Conservation (phyloP, 2,329 filamentous ascomycete species). For the Alternaria rosae region DNA sequence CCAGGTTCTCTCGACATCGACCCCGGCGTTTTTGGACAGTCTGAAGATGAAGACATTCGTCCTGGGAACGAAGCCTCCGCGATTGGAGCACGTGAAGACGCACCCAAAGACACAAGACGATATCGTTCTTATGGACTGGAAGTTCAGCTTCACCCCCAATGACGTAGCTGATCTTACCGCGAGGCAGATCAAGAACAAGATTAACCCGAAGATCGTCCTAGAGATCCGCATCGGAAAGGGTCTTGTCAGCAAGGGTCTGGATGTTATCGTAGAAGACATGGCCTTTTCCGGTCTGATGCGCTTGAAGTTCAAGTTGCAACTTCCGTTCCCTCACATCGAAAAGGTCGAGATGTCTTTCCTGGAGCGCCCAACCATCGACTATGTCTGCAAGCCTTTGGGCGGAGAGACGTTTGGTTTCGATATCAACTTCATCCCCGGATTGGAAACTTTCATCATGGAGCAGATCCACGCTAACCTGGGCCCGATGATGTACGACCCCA, state of each 20-base stretch:
- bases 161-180: constrained; percentile 91
- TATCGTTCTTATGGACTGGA: constrained; percentile 98
- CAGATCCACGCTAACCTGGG: constrained; percentile 93
- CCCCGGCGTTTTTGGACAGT: constrained; percentile 91
- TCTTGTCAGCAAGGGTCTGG: constrained; percentile 94
- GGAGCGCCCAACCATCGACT: constrained; percentile 87
- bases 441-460: constrained; percentile 92
- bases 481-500: constrained; percentile 98
- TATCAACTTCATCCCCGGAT: constrained; percentile 97
- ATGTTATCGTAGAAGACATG: constrained; percentile 98
- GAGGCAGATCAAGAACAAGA: constrained; percentile 89
- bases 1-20: constrained; percentile 91
- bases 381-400: constrained; percentile 96
- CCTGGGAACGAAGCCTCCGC: constrained; percentile 91
- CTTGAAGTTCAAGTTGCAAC: constrained; percentile 95
- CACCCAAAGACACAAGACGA: constrained; percentile 96
- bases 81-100: constrained; percentile 97
- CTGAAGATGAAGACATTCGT: constrained; percentile 93
- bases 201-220: constrained; percentile 95
- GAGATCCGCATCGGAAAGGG: constrained; percentile 96
- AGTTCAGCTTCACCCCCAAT: constrained; percentile 98
- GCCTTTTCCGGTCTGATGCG: constrained; percentile 95
- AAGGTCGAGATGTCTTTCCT: constrained; percentile 95
- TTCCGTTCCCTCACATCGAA: constrained; percentile 94
- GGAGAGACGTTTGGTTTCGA: constrained; percentile 96